Conservation (phyloP, 1,284 basidiomycete genomes). For the Ustilago cynodontis region DNA sequence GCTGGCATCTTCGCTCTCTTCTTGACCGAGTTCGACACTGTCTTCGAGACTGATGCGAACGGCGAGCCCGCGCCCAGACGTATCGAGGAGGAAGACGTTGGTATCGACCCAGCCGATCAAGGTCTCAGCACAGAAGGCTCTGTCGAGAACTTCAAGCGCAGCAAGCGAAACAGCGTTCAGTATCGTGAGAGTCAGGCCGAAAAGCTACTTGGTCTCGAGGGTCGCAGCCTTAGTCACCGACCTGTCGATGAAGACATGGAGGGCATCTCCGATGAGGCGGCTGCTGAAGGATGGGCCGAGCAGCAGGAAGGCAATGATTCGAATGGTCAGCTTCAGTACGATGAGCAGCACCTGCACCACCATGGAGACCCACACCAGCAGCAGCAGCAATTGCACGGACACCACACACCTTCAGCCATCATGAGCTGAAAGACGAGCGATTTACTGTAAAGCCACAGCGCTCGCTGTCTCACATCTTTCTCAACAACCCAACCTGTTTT, state of each 20-base stretch:
- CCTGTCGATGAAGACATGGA: constrained; percentile 41
- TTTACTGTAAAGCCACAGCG: not conserved
- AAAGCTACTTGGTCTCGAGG: constrained; percentile 50
- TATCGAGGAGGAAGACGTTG: constrained; percentile 45
- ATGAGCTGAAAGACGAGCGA: constrained; percentile 7
- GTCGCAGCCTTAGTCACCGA: constrained; percentile 33
- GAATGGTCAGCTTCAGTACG: constrained; percentile 16
- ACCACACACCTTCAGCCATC: constrained; percentile 19
- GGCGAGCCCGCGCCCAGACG: constrained; percentile 53
- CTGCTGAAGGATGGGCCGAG: constrained; percentile 22
- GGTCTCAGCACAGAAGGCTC: not conserved
- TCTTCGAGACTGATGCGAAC: constrained; percentile 62
- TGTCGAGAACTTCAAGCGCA: constrained; percentile 17
- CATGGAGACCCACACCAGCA: not conserved
- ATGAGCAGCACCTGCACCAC: constrained; percentile 3
- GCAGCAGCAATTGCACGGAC: constrained; percentile 12
- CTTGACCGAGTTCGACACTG: constrained; percentile 63
- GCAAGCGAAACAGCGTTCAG: constrained; percentile 50
- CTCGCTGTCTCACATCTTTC: too few relatives aligned
- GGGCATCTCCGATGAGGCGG: constrained; percentile 29
- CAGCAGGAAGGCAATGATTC: not conserved
- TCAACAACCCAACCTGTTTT: not conserved
- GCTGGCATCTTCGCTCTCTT: constrained; percentile 65
- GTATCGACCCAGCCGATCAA: constrained; percentile 7
- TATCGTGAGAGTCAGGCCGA: constrained; percentile 50